A percentile compares a stretch with the other conserved stretches of the same genome.
Evolutionary conservation across 2,329 filamentous ascomycete genomes (phyloP).

Genomic region (Orbilia blumenaviensis): DNA sequence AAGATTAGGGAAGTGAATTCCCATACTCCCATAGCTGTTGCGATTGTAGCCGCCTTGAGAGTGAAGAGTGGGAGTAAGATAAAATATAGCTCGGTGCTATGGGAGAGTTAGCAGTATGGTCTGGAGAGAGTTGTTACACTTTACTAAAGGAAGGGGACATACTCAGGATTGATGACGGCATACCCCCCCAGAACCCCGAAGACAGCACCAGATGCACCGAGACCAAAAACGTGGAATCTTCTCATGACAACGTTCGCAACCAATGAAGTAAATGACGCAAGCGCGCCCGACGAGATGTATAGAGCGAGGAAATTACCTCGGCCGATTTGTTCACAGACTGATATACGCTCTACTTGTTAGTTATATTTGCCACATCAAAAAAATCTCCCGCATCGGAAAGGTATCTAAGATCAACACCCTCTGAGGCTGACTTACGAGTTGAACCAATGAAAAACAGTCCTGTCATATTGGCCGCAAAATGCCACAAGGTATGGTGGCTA

Average conservation of each 20-base stretch:
- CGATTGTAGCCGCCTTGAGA: constrained; percentile 64
- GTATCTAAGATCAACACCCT: background rate
- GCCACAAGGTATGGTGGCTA: constrained; percentile 72
- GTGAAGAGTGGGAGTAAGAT: constrained; percentile 63
- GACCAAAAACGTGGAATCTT: constrained; percentile 64
- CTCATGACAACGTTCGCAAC: constrained; percentile 61
- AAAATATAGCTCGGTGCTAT: constrained; percentile 66
- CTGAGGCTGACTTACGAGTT: constrained; percentile 59
- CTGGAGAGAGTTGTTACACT: background rate
- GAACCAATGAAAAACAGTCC: constrained; percentile 74
- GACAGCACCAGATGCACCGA: constrained; percentile 74
- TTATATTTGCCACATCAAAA: too few relatives aligned
- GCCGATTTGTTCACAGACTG: constrained; percentile 74
- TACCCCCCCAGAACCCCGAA: constrained; percentile 71
- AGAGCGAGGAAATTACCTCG: constrained; percentile 75
- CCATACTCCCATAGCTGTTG: constrained; percentile 68
- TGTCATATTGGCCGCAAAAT: constrained; percentile 73
- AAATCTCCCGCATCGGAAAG: too few relatives aligned
- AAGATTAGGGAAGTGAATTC: constrained; percentile 58
- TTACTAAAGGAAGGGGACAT: background rate
- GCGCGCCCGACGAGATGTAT: constrained; percentile 69
- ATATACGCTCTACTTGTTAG: background rate
- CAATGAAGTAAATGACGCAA: constrained; percentile 71
- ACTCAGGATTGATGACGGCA: constrained; percentile 57
- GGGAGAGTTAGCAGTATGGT: constrained; percentile 64